Evolutionary conservation across 164 flowering plant species (phyloP), one percentile per base, ranked within the genome.

Genomic region (Tinospora cordifolia): DNA sequence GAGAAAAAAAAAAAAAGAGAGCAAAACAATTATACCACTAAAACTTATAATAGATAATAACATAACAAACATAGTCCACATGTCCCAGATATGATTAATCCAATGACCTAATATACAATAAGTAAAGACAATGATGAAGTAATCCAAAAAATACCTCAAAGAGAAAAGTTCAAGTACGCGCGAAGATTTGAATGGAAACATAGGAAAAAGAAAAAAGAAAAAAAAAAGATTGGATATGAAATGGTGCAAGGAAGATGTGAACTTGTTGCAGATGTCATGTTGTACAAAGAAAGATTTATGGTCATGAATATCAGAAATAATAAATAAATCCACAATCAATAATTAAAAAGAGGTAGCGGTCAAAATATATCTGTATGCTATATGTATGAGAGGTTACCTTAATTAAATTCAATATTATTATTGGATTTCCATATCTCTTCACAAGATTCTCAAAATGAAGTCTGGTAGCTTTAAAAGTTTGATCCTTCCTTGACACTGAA

Each of bases 401-500:
- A 71, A 95, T 88, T 80, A 95, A 82, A 81, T 92, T 92, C 77
- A 92, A 80, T 30, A 95, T 84, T 60, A 91, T 88, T 41, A 95
- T 87, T 21, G 95, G 98, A 75, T 88, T 88, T 39, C 97, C 96
- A 79, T 95, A 95, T 91, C 99, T 87, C 79, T 79, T 80, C 15
- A 69, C 89, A 75, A 95, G 95, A 84, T 92, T 91, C 75, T 90
- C 88, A 81, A 95, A 95, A 76, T 95, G 99, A 74, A 87, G 90
- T 69, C 84, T 79, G 57, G 96, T 92, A 68, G 98, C 99, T 71
- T 87, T 87, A 73, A 86, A 92, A 38, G 81, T 83, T 3, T 34
- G 78, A 70, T 95, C 98, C 83, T 90, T 87, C 76, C 67, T 89
- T 60, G 88, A 87, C 77, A 95, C 99, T 95, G 86, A 44, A 81